A percentile compares a stretch with the other conserved stretches of the same genome.
These are phyloP conservation scores for Imleria badia DNA, from an alignment of 768 basidiomycete species.

Conservation along the genomic window DNA sequence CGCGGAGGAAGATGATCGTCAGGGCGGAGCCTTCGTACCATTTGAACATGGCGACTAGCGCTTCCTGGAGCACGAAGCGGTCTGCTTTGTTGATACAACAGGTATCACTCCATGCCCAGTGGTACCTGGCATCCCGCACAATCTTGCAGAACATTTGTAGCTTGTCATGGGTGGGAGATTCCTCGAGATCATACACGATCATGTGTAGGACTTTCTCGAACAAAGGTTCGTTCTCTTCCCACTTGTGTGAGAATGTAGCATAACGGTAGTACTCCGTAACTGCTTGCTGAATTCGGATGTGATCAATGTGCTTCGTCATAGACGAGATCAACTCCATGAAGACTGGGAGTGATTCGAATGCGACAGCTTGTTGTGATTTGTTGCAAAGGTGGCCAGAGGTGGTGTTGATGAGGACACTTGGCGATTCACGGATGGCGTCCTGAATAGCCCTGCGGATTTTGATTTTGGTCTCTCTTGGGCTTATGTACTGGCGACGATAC, in stretches of 20 bases:
- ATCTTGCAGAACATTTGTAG: no score
- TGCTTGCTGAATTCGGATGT: not conserved
- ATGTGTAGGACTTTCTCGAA: no score
- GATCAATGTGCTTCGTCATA: not conserved
- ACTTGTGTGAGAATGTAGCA: not conserved
- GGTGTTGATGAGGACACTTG: constrained; percentile 5
- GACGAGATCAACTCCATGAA: constrained; percentile 6
- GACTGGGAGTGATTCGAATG: not conserved
- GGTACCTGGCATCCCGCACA: no score
- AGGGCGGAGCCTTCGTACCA: no score
- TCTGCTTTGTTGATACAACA: no score
- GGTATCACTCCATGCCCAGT: no score
- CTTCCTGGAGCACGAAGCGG: no score
- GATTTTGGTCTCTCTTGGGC: not conserved
- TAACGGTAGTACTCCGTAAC: not conserved
- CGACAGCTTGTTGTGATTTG: not conserved
- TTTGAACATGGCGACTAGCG: no score
- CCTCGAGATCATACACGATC: no score
- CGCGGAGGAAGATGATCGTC: no score
- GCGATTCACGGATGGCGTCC: constrained; percentile 1
- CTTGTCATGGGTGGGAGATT: no score
- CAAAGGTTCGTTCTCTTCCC: no score
- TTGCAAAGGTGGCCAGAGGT: not conserved
- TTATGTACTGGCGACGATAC: not conserved
- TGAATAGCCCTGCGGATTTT: not conserved